Evolutionary conservation across 2,329 filamentous ascomycete genomes (phyloP).

Genomic region (Neonectria punicea): DNA sequence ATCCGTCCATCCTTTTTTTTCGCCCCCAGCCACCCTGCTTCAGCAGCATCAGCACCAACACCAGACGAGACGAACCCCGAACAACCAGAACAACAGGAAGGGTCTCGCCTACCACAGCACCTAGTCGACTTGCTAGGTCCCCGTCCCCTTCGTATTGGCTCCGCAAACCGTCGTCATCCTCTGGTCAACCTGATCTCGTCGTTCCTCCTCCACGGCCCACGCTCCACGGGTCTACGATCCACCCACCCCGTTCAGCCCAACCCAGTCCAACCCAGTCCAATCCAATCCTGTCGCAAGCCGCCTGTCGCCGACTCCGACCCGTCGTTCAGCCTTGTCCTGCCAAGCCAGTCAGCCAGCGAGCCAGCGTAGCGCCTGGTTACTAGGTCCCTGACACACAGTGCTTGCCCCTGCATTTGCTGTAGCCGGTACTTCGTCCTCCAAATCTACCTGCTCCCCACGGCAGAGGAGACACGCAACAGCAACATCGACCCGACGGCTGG

Average conservation of each 20-base stretch:
- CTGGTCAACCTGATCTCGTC: constrained; percentile 19
- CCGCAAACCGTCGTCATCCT: constrained; percentile 22
- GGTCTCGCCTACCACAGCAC: not conserved
- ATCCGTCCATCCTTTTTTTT: constrained; percentile 18
- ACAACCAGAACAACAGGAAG: constrained; percentile 7
- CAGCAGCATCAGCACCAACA: constrained; percentile 8
- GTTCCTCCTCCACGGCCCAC: constrained; percentile 17
- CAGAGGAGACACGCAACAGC: constrained; percentile 41
- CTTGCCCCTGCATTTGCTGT: constrained; percentile 41
- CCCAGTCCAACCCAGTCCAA: constrained; percentile 19
- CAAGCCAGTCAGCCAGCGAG: constrained; percentile 25
- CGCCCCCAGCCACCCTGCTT: constrained; percentile 15
- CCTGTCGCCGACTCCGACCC: constrained; percentile 14
- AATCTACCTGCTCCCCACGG: constrained; percentile 36
- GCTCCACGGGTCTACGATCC: constrained; percentile 1
- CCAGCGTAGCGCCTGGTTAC: constrained; percentile 18
- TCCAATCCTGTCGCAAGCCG: constrained; percentile 19
- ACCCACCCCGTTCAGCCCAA: constrained; percentile 11
- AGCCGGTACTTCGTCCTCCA: constrained; percentile 36
- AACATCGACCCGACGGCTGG: constrained; percentile 24
- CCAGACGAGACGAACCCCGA: constrained; percentile 15
- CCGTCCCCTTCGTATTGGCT: constrained; percentile 24
- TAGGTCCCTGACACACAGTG: constrained; percentile 28
- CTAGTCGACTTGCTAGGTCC: constrained; percentile 6
- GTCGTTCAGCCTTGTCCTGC: constrained; percentile 28